phyloP scores from a whole-genome alignment of 108 stramenopile genomes.

The Cyclotella sp. region DNA sequence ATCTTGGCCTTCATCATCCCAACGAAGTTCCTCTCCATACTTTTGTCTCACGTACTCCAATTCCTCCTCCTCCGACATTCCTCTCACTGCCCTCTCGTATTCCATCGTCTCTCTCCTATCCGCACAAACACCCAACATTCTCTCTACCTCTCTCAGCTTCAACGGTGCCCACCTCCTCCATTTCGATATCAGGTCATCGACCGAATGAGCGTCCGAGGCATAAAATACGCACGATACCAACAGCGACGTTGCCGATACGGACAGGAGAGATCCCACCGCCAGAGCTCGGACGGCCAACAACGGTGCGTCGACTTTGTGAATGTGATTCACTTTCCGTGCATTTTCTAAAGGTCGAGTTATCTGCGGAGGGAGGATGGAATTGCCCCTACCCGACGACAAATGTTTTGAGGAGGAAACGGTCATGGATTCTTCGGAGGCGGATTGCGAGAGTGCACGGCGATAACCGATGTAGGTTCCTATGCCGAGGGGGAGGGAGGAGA shows the following conservation, averaged over 20 bases:
- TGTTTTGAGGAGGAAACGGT: neutral
- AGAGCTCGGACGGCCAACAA: constrained; percentile 42
- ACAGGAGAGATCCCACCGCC: constrained; percentile 46
- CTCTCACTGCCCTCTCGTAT: constrained; percentile 55
- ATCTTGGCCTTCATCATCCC: constrained; percentile 37
- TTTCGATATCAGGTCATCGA: constrained; percentile 59
- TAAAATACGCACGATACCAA: constrained; percentile 48
- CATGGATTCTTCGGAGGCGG: neutral
- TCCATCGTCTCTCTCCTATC: constrained; percentile 33
- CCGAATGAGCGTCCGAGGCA: constrained; percentile 53
- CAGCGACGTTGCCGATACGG: constrained; percentile 46
- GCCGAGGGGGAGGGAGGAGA: constrained; percentile 9
- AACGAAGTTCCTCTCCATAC: constrained; percentile 54
- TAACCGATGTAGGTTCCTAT: constrained; percentile 12
- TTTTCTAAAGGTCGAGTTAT: neutral
- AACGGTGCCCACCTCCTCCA: constrained; percentile 57
- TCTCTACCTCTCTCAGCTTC: constrained; percentile 46
- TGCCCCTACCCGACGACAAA: neutral
- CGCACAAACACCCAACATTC: constrained; percentile 44
- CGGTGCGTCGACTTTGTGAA: constrained; percentile 7
- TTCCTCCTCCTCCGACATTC: constrained; percentile 83
- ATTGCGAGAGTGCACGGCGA: neutral
- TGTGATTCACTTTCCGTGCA: neutral
- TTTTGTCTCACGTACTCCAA: constrained; percentile 61
- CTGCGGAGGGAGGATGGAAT: neutral